phyloP scores from a whole-genome alignment of 495 filamentous ascomycete genomes.

The Hypoxylon rickii region DNA sequence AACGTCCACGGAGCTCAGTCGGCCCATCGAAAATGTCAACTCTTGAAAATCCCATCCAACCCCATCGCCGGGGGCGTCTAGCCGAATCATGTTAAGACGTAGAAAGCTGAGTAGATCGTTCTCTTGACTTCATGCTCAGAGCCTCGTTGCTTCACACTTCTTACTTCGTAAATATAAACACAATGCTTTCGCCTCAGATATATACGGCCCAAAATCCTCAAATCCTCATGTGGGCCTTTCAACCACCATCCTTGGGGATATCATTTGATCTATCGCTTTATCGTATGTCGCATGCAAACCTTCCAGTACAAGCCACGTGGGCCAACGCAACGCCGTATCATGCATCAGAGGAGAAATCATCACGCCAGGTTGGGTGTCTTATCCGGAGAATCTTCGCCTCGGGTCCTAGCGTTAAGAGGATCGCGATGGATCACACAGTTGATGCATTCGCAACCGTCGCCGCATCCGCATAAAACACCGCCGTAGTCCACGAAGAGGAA shows the following conservation, averaged over 20 bases:
- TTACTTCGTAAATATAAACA: constrained; percentile 4
- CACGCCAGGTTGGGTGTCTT: constrained; percentile 9
- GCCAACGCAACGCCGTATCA: background rate
- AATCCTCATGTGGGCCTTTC: background rate
- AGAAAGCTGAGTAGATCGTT: too few relatives aligned
- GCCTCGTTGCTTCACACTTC: background rate
- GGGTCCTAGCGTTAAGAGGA: constrained; percentile 1
- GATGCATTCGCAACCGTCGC: constrained; percentile 57
- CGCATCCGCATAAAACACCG: constrained; percentile 51
- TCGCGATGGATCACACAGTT: constrained; percentile 51
- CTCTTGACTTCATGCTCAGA: too few relatives aligned
- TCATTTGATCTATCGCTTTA: constrained; percentile 13
- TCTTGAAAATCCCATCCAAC: constrained; percentile 1
- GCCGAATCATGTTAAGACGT: too few relatives aligned
- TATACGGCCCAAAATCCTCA: constrained; percentile 3
- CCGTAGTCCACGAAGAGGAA: constrained; percentile 56
- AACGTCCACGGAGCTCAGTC: background rate
- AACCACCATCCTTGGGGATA: constrained; percentile 12
- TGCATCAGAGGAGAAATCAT: background rate
- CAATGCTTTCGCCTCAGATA: constrained; percentile 4
- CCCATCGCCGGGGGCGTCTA: too few relatives aligned
- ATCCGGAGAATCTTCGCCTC: constrained; percentile 7
- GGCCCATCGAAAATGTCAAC: constrained; percentile 13
- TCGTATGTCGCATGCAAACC: background rate
- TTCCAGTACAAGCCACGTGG: background rate